phyloP scores from a whole-genome alignment of 2,329 filamentous ascomycete genomes.

The Onygenales sp. region DNA sequence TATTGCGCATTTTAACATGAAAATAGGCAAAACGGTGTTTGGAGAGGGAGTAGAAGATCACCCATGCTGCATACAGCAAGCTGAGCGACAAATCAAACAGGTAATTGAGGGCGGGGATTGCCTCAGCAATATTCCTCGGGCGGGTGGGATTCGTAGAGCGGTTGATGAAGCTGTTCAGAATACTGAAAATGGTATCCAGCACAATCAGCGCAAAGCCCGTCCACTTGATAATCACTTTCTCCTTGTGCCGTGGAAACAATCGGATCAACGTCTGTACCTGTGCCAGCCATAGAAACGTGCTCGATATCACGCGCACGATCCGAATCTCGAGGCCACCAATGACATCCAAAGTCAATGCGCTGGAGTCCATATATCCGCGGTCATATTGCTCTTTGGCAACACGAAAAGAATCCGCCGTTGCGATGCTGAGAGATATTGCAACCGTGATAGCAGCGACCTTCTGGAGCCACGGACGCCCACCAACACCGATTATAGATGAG shows the following conservation, averaged over 20 bases:
- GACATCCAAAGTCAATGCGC: slow-evolving; percentile 64
- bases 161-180: slow-evolving; percentile 74
- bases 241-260: slow-evolving; percentile 88
- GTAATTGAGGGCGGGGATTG: slow-evolving; percentile 83
- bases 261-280: slow-evolving; percentile 95
- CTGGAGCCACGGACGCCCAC: slow-evolving; percentile 88
- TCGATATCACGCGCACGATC: slow-evolving; percentile 83
- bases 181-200: slow-evolving; percentile 82
- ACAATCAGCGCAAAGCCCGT: slow-evolving; percentile 89
- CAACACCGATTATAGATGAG: slow-evolving; percentile 68
- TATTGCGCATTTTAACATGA: slow-evolving; percentile 83
- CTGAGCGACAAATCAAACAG: slow-evolving; percentile 81
- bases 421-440: slow-evolving; percentile 80
- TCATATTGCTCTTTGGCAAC: slow-evolving; percentile 76
- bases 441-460: slow-evolving; percentile 57
- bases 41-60: slow-evolving; percentile 85
- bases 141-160: slow-evolving; percentile 36
- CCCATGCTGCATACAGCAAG: slow-evolving; percentile 83
- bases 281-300: slow-evolving; percentile 93
- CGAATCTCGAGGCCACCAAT: slow-evolving; percentile 79
- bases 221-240: slow-evolving; percentile 99
- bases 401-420: slow-evolving; percentile 80
- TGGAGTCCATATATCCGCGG: slow-evolving; percentile 69
- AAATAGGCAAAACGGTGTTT: slow-evolving; percentile 89
- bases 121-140: slow-evolving; percentile 72